Conservation (phyloP, 805 yeast species). For the Nakazawaea sp. region DNA sequence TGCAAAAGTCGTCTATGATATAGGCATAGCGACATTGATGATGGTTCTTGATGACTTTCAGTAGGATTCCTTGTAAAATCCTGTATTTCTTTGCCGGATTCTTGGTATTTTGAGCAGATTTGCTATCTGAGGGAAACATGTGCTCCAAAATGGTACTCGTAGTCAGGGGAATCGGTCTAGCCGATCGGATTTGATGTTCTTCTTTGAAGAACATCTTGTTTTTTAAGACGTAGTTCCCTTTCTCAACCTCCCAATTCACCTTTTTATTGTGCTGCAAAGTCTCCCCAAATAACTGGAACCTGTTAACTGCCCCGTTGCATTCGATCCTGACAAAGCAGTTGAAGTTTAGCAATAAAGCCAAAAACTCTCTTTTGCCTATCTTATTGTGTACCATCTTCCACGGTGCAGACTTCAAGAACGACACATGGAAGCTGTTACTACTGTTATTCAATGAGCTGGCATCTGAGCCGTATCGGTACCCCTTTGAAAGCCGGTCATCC, state of each 20-base stretch:
- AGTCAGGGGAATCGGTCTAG: conserved; percentile 19
- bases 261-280: background rate
- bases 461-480: conserved; percentile 30
- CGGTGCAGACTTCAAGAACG: conserved; percentile 30
- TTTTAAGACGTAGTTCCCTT: conserved; percentile 12
- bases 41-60: conserved; percentile 26
- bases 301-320: conserved; percentile 17
- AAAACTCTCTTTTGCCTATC: conserved; percentile 34
- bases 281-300: conserved; percentile 23
- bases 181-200: conserved; percentile 8
- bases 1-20: conserved; percentile 29
- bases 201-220: conserved; percentile 21
- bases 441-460: conserved; percentile 20
- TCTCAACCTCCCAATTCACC: background rate
- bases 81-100: conserved; percentile 19
- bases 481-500: conserved; percentile 33
- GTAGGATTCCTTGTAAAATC: conserved; percentile 16
- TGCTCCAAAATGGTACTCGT: conserved; percentile 9
- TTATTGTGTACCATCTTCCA: conserved; percentile 36
- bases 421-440: conserved; percentile 30
- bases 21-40: conserved; percentile 24
- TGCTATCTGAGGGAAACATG: too few relatives aligned
- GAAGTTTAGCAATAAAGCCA: conserved; percentile 29
- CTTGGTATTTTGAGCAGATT: too few relatives aligned
- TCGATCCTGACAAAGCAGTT: conserved; percentile 21